Conservation (phyloP, 192 early-diverging fungal genomes). For the Dissophora ornata region DNA sequence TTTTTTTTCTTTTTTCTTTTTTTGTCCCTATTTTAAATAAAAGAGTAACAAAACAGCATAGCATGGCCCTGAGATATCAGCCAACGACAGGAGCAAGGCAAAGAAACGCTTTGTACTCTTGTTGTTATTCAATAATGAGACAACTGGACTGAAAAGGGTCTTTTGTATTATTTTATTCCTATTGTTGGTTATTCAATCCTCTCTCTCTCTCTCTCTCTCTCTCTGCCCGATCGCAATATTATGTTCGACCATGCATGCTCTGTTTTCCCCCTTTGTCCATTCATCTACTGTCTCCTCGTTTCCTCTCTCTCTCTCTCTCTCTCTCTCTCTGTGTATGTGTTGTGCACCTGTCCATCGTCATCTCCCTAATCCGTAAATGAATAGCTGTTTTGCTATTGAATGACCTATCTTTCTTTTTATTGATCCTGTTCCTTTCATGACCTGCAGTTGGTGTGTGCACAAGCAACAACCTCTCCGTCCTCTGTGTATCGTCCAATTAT, state of each 20-base stretch:
- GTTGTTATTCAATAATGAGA: too few relatives aligned
- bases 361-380: too few relatives aligned
- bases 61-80: too few relatives aligned
- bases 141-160: background rate
- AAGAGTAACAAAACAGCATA: too few relatives aligned
- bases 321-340: too few relatives aligned
- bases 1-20: background rate
- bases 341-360: too few relatives aligned
- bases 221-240: too few relatives aligned
- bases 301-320: background rate
- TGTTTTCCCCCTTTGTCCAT: constrained; percentile 3
- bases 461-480: too few relatives aligned
- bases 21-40: background rate
- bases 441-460: constrained; percentile 11
- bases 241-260: constrained; percentile 8
- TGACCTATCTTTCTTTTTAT: too few relatives aligned
- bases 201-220: background rate
- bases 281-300: background rate
- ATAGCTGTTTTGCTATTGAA: too few relatives aligned
- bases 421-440: constrained; percentile 4
- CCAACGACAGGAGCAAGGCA: constrained; percentile 1
- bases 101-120: background rate
- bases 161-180: too few relatives aligned
- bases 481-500: background rate
- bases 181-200: too few relatives aligned